A percentile compares a stretch with the other conserved stretches of the same genome.
Conservation (phyloP, 352 stramenopile species). For the Globisporangium polare region DNA sequence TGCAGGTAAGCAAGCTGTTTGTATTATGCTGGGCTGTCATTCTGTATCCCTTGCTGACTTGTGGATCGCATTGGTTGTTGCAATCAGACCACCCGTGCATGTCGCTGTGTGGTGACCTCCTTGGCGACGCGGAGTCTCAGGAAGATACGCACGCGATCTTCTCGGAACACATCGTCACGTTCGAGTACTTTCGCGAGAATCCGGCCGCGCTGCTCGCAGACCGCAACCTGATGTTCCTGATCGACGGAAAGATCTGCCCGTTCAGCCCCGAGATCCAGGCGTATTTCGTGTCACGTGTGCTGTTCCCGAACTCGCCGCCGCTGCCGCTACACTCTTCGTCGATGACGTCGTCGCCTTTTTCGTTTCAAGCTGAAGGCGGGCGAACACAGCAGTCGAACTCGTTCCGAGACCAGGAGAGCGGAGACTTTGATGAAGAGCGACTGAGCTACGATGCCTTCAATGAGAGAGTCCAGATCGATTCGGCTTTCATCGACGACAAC, state of each 20-base stretch:
- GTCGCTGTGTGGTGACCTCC: constrained; percentile 69
- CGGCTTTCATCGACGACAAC: neutral
- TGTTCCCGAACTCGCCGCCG: constrained; percentile 62
- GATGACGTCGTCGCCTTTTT: neutral
- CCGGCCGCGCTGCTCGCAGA: constrained; percentile 40
- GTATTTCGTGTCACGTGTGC: constrained; percentile 53
- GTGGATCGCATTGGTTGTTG: neutral
- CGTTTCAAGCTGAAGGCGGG: constrained; percentile 3
- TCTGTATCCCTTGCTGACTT: neutral
- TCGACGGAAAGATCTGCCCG: constrained; percentile 53
- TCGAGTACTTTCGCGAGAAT: constrained; percentile 53
- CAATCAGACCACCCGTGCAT: constrained; percentile 47
- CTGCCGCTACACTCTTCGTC: constrained; percentile 21
- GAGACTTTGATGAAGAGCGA: neutral
- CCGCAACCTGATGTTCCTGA: constrained; percentile 52
- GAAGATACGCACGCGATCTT: constrained; percentile 59
- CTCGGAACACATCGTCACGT: constrained; percentile 59
- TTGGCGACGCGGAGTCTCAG: constrained; percentile 33
- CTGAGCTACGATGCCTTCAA: neutral
- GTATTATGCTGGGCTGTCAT: neutral
- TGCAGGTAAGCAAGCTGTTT: constrained; percentile 1
- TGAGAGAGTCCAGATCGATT: neutral
- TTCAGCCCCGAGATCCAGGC: constrained; percentile 61
- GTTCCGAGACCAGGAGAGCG: neutral
- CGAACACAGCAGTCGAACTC: neutral